These are phyloP conservation scores for Ceratocystis smalleyi DNA, from an alignment of 2,329 filamentous ascomycete species.

Conservation along the genomic window DNA sequence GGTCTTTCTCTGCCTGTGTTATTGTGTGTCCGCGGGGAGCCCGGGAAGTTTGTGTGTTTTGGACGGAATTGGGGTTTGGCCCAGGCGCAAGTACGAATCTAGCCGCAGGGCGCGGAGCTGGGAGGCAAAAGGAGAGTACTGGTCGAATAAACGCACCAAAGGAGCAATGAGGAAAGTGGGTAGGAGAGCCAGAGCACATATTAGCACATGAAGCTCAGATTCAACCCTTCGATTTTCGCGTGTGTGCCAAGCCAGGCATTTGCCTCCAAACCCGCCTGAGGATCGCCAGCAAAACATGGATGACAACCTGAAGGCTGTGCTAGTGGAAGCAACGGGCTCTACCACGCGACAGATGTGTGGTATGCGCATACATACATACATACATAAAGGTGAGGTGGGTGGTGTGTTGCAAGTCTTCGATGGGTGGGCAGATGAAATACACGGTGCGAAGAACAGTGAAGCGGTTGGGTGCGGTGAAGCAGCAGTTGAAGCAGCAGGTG, in stretches of 20 bases:
- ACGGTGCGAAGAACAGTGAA: not conserved
- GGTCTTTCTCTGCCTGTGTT: not conserved
- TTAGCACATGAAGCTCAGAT: not conserved
- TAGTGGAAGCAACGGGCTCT: not conserved
- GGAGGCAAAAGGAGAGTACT: too few relatives aligned
- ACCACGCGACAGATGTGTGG: not conserved
- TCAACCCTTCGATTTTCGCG: not conserved
- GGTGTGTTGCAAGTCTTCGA: not conserved
- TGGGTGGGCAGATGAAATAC: not conserved
- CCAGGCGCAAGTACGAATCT: too few relatives aligned
- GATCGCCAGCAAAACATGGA: not conserved
- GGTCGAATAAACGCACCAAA: not conserved
- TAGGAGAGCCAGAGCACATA: not conserved
- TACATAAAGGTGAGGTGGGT: not conserved
- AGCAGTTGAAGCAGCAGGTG: too few relatives aligned
- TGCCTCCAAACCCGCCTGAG: not conserved
- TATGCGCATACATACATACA: not conserved
- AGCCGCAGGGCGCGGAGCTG: too few relatives aligned
- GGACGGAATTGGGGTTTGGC: too few relatives aligned
- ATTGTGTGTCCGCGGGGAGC: not conserved
- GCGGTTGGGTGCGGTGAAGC: too few relatives aligned
- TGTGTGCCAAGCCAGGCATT: not conserved
- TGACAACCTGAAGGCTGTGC: slow-evolving; percentile 3
- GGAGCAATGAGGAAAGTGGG: not conserved
- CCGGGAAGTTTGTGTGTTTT: too few relatives aligned